Percentiles rank a stretch among this genome's conserved stretches.
phyloP scores from a whole-genome alignment of 192 early-diverging fungal genomes.

The Mortierella claussenii region DNA sequence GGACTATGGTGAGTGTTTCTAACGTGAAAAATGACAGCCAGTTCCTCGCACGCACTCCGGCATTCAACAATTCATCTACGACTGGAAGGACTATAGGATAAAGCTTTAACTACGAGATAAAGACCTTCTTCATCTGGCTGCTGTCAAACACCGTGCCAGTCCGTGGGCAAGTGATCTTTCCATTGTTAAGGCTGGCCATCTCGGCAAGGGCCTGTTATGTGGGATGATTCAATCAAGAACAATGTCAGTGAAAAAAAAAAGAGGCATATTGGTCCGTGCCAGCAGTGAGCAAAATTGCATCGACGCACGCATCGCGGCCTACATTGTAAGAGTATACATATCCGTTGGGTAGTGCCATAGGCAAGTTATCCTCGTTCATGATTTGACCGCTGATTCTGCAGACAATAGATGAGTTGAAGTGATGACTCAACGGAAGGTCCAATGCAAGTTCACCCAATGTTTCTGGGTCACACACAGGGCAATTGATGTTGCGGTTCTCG shows the following conservation, averaged over 20 bases:
- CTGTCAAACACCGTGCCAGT: conserved; percentile 68
- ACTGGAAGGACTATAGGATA: too few relatives aligned
- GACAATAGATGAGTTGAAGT: conserved; percentile 94
- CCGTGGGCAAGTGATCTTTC: conserved; percentile 78
- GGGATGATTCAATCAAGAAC: too few relatives aligned
- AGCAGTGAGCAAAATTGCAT: not conserved
- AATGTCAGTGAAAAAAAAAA: not conserved
- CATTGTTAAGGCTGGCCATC: conserved; percentile 73
- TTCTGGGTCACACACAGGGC: conserved; percentile 90
- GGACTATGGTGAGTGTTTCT: too few relatives aligned
- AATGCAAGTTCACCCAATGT: conserved; percentile 89
- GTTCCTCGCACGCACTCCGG: too few relatives aligned
- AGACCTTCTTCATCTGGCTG: conserved; percentile 78
- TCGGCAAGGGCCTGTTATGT: conserved; percentile 71
- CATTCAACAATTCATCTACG: too few relatives aligned
- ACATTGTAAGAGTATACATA: conserved; percentile 92
- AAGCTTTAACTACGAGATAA: conserved; percentile 68
- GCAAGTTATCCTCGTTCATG: conserved; percentile 97
- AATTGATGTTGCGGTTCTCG: conserved; percentile 89
- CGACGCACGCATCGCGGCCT: too few relatives aligned
- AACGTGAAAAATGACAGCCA: too few relatives aligned
- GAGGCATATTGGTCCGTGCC: not conserved
- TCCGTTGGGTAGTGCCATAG: conserved; percentile 96
- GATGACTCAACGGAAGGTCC: conserved; percentile 90
- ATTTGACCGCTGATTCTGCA: conserved; percentile 91